Base-by-base conservation (phyloP, 495 filamentous ascomycete species). In the Annulohypoxylon nitens region DNA sequence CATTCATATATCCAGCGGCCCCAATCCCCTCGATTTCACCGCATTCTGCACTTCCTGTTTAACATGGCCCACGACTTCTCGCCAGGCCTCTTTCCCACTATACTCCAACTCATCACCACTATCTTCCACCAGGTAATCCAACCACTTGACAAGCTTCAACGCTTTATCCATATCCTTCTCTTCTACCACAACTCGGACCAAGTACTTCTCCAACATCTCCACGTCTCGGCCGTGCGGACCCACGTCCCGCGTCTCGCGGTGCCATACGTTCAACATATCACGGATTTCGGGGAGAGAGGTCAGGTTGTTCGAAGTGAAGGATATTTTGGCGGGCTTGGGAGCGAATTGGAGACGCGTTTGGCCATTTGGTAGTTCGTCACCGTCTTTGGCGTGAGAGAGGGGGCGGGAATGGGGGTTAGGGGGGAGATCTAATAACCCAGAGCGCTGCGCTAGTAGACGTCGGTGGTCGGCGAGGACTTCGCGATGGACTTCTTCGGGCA, bases 81-180 rank as follows among this genome's bases (percentile, higher is more conserved):
- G 69, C 84, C 85, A 87, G 34, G 76, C 73, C 64, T 74, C 76
- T 70, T 62, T 64, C 3, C 71, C 79, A 23, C 65, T 73, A 57
- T 66, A 54, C 11, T 70, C 78, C 1, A 71, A 58, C 18, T 78
- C 80, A 3, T 37, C 66, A 10, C 54, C 45, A 30, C 57, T 69
- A 47, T 91, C 88, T 30, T 86, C 87, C 26, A 96, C 80, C 1
- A 94, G 79, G 89, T 91, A 94, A 12, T 76, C 85, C 34, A 97
- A 60, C 93, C 93, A 97, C 69, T 82, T 86, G 0, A 90, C 84
- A 37, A 94, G 80, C 5, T 86, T 87, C 0, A 89, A 85, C 4
- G 88, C 92, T 79, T 96, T 96, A 16, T 86, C 88, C 81, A 97
- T 83, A 78, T 97, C 88, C 67, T 85, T 82, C 80, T 97, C 94